These are phyloP conservation scores for Murraya koenigii DNA, from an alignment of 345 rosid species.

Conservation along the genomic window DNA sequence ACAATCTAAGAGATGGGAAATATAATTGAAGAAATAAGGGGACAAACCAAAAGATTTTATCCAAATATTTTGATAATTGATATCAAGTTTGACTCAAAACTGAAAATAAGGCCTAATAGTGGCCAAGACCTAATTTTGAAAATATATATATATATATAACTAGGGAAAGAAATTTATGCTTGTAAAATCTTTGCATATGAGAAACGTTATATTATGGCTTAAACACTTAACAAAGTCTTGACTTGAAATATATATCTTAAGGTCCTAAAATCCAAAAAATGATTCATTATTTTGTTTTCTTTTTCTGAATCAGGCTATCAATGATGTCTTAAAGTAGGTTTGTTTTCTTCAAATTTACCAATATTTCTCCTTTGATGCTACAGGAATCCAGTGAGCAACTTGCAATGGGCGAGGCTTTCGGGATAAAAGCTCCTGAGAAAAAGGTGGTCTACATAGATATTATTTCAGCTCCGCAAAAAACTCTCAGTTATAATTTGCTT, in stretches of 20 bases:
- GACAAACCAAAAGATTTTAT: not conserved
- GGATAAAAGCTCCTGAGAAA: slow-evolving; percentile 81
- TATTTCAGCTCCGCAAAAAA: not conserved
- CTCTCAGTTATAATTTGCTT: not conserved
- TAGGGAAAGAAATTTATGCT: not conserved
- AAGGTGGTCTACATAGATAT: slow-evolving; percentile 45
- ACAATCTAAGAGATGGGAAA: not conserved
- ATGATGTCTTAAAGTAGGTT: not conserved
- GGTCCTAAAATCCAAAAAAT: too few relatives aligned
- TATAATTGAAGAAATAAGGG: not conserved
- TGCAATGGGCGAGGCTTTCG: slow-evolving; percentile 97
- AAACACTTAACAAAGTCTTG: too few relatives aligned
- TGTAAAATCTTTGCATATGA: not conserved
- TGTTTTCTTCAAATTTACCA: not conserved
- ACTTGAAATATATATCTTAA: too few relatives aligned
- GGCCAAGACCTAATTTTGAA: not conserved
- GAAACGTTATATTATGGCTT: too few relatives aligned
- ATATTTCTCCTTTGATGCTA: slow-evolving; percentile 4
- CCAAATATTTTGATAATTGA: not conserved
- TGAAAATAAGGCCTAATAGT: not conserved
- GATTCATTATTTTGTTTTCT: too few relatives aligned
- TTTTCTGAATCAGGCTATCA: too few relatives aligned
- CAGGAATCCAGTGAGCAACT: slow-evolving; percentile 90
- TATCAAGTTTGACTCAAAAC: not conserved
- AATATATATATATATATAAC: too few relatives aligned